phyloP scores from a whole-genome alignment of 2,329 filamentous ascomycete species.

The Fusarium decemcellulare region DNA sequence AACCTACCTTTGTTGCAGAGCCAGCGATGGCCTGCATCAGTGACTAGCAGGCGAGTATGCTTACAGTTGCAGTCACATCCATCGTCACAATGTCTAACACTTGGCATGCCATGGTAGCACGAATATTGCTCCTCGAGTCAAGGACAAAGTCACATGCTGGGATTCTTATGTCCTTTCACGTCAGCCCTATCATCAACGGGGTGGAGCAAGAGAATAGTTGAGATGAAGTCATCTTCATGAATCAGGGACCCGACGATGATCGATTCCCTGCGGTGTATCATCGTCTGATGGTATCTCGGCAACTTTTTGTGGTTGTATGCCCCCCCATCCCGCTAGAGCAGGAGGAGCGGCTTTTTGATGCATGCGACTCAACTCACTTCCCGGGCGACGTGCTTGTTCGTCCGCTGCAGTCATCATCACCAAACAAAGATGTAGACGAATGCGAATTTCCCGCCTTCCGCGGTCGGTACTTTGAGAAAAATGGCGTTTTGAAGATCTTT shows the following conservation, averaged over 20 bases:
- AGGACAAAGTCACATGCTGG: slow-evolving; percentile 17
- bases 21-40: not conserved
- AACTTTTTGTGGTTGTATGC: too few relatives aligned
- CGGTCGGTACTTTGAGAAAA: too few relatives aligned
- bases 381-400: not conserved
- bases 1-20: too few relatives aligned
- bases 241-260: too few relatives aligned
- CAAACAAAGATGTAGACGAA: not conserved
- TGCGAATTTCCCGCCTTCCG: not conserved
- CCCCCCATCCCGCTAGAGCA: too few relatives aligned
- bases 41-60: not conserved
- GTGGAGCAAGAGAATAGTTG: slow-evolving; percentile 14
- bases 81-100: not conserved
- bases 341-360: slow-evolving; percentile 6
- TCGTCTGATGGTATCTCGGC: not conserved
- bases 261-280: too few relatives aligned
- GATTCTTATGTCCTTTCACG: slow-evolving; percentile 19
- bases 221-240: not conserved
- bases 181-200: slow-evolving; percentile 29
- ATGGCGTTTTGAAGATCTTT: not conserved
- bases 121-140: too few relatives aligned
- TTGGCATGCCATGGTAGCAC: too few relatives aligned
- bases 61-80: slow-evolving; percentile 1
- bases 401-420: slow-evolving; percentile 31
- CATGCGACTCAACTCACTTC: slow-evolving; percentile 25